Base-by-base conservation (phyloP, 768 basidiomycete species). In the Leccinum truebloodii region DNA sequence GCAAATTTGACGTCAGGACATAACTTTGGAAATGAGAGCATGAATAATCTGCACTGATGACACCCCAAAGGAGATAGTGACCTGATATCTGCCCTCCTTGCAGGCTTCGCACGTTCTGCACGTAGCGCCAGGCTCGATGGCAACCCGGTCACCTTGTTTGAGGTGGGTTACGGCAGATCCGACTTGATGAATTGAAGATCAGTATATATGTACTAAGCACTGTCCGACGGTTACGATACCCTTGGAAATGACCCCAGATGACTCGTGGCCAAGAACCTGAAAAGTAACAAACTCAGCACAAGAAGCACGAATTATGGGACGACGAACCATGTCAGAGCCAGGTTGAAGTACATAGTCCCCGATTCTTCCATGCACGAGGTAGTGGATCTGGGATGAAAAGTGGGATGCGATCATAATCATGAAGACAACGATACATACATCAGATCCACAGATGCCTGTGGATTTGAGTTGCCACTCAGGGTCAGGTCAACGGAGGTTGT, bases 211-310 rank as follows among this genome's bases (percentile, higher is more conserved):
- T 63, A 24, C 24, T 24, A 50, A n/a, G 24, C 14, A 26, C 30
- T 57, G 20, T 46, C 20, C 7, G 18, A 34, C 24, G 39, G 24
- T 54, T 41, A 32, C 53, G 3, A 55, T 62, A 88, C 90, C 83
- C 78, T 87, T 88, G 58, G 77, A 78, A 54, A 97, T 76, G 52
- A 94, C 76, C 12, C 94, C 95, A 28, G 93, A 80, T 2, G 93
- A 94, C 77, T 98, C 96, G 70, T 98, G 96, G 20, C 96, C 96
- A 49, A 98, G 86, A 53, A 94, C 90, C 94, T 92, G 73, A n/a
- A 22, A 13, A 7, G 28, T 52, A 50, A 51, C 16, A 34, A 59
- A 49, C 44, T 53, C 35, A 55, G 52, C 20, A 50, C 12, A 22
- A 6, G 9, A 59, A 46, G 24, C 20, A 4, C 46, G 6, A 50